These are phyloP conservation scores for Lenzites betulinus DNA, from an alignment of 768 basidiomycete species.

Conservation along the genomic window DNA sequence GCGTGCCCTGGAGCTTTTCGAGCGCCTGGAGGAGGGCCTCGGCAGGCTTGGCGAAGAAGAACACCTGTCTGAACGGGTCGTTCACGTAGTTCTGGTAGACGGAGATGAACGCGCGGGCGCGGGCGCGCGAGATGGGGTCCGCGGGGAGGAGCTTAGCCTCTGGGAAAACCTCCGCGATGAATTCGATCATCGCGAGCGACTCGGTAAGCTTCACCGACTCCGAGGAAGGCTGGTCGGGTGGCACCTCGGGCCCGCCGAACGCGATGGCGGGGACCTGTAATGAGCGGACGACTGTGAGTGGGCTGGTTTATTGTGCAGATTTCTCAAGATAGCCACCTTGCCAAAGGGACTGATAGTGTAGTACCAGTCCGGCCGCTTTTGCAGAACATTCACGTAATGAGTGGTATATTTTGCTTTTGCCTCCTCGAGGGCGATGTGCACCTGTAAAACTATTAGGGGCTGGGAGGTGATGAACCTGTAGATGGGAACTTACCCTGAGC, in stretches of 20 bases:
- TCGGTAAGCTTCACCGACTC: constrained; percentile 63
- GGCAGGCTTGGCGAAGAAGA: constrained; percentile 41
- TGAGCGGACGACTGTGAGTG: neutral
- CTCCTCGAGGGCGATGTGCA: constrained; percentile 62
- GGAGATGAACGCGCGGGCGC: constrained; percentile 59
- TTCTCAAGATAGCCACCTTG: constrained; percentile 43
- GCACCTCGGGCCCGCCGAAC: constrained; percentile 60
- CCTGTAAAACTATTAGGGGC: constrained; percentile 33
- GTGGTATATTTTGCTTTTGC: constrained; percentile 47
- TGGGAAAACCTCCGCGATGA: constrained; percentile 60
- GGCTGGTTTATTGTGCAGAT: neutral
- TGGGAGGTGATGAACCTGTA: neutral
- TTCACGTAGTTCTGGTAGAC: constrained; percentile 46
- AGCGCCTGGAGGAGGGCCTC: constrained; percentile 44
- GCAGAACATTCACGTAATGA: constrained; percentile 54
- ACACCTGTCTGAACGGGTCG: constrained; percentile 43
- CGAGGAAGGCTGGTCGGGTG: constrained; percentile 56
- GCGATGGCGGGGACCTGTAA: constrained; percentile 56
- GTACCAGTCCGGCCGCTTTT: constrained; percentile 70
- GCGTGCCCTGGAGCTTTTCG: constrained; percentile 48
- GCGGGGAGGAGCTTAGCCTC: constrained; percentile 49
- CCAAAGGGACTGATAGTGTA: constrained; percentile 62
- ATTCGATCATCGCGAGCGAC: constrained; percentile 64
- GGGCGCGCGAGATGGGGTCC: constrained; percentile 56
- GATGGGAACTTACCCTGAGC: constrained; percentile 43